Base-by-base conservation (phyloP, 1,139 yeast species). In the Pichia sp. region DNA sequence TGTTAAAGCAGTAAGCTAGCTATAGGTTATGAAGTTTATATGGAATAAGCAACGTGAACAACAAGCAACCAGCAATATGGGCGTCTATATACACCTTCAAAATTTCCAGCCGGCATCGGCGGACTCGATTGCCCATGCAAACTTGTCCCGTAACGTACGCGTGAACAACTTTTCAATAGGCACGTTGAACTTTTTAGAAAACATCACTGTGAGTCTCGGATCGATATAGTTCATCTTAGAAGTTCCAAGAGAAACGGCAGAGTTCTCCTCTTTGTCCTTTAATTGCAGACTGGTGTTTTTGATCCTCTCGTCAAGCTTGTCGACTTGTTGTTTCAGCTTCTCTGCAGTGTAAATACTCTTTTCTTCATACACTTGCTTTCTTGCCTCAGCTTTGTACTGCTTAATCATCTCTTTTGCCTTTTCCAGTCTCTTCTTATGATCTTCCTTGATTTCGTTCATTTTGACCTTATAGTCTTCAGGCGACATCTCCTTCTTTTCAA, bases 201-300 rank as follows among this genome's bases (percentile, higher is more conserved):
- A 91, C 71, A 85, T 78, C 32, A 85, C 96, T 0, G 94, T 79
- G 50, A 91, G 66, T 49, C 98, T 69, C 19, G 98, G 98, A 59
- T 91, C 98, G 44, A 88, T 88, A 66, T 88, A 88, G 59, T 88
- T 88, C 72, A 85, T 77, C 64, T 88, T 88, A 26, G 95, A 84
- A 1, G 98, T 88, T 30, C 95, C 88, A 50, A 88, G 67, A 0
- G 97, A 88, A 21, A 91, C 97, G 48, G 85, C 86, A 1, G 96
- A 85, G 56, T 88, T 88, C 55, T 86, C 96, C 57, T 88, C 95
- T 59, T 84, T 86, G 56, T 88, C 97, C 58, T 85, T 80, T 55
- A 86, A 69, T 56, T 82, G 94, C 45, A 87, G 66, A 19, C 74
- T 64, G 3, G 85, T 77, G 42, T 74, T 80, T 34, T 68, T 59